These are phyloP conservation scores for Amanita polypyramis DNA, from an alignment of 768 basidiomycete species.

Conservation along the genomic window DNA sequence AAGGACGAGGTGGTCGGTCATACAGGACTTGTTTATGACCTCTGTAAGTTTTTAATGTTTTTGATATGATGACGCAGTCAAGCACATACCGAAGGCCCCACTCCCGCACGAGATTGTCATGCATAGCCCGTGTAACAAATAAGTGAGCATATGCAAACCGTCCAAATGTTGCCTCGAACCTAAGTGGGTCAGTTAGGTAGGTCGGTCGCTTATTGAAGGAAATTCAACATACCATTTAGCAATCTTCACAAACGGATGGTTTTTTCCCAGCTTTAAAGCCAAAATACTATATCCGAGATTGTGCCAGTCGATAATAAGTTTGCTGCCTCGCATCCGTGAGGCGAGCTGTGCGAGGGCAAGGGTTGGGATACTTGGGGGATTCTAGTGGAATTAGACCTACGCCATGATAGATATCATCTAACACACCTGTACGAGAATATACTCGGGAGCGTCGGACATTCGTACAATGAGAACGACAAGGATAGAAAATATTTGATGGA, in stretches of 20 bases:
- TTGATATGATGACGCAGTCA: not conserved
- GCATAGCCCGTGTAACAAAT: conserved; percentile 90
- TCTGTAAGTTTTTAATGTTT: conserved; percentile 27
- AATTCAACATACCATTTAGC: conserved; percentile 52
- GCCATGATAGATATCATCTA: not conserved
- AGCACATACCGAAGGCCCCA: conserved; percentile 68
- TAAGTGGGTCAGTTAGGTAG: conserved; percentile 19
- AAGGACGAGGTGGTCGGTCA: conserved; percentile 84
- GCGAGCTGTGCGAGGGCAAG: conserved; percentile 78
- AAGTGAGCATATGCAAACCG: conserved; percentile 77
- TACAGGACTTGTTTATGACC: conserved; percentile 73
- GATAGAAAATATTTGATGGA: conserved; percentile 56
- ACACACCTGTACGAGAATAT: conserved; percentile 82
- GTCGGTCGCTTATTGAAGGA: not conserved
- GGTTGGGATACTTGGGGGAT: conserved; percentile 94
- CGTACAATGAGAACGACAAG: conserved; percentile 49
- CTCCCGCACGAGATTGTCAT: conserved; percentile 49
- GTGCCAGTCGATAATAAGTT: conserved; percentile 98
- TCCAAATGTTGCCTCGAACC: conserved; percentile 82
- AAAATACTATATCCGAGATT: conserved; percentile 94
- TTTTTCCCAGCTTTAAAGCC: conserved; percentile 63
- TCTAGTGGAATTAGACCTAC: conserved; percentile 34
- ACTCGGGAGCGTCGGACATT: conserved; percentile 63
- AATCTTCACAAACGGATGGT: conserved; percentile 60
- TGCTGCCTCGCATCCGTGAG: conserved; percentile 56